phyloP scores from a whole-genome alignment of 257 asterid species.

The Lycium ferocissimum region DNA sequence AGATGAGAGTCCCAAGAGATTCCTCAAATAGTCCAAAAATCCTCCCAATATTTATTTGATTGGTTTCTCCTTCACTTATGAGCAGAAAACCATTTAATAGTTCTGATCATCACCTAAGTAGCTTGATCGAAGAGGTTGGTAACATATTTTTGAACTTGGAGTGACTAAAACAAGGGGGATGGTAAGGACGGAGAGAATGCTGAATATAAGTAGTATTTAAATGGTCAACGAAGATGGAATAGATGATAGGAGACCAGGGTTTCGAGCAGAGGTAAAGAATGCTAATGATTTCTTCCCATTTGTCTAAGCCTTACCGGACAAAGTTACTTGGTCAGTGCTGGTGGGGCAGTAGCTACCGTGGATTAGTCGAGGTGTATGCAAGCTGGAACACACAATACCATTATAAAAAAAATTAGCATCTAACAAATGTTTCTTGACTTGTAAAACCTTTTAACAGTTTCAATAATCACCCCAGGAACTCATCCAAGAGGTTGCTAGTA shows the following conservation, averaged over 20 bases:
- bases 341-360: not conserved
- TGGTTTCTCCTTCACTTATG: not conserved
- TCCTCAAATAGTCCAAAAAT: not conserved
- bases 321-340: not conserved
- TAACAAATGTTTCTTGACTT: not conserved
- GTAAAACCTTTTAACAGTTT: conserved; percentile 4
- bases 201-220: not conserved
- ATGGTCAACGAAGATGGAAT: not conserved
- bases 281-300: not conserved
- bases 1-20: not conserved
- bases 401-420: not conserved
- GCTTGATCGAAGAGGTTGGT: not conserved
- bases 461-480: not conserved
- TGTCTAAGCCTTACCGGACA: not conserved
- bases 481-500: not conserved
- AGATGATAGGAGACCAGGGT: not conserved
- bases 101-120: not conserved
- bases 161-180: not conserved
- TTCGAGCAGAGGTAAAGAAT: not conserved
- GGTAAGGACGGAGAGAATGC: not conserved
- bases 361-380: not conserved
- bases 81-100: not conserved
- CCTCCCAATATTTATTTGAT: not conserved
- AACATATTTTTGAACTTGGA: not conserved
- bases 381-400: not conserved